A percentile compares a stretch with the other conserved stretches of the same genome.
phyloP scores from a whole-genome alignment of 2,329 filamentous ascomycete species.

The Aspergillus japonicus region DNA sequence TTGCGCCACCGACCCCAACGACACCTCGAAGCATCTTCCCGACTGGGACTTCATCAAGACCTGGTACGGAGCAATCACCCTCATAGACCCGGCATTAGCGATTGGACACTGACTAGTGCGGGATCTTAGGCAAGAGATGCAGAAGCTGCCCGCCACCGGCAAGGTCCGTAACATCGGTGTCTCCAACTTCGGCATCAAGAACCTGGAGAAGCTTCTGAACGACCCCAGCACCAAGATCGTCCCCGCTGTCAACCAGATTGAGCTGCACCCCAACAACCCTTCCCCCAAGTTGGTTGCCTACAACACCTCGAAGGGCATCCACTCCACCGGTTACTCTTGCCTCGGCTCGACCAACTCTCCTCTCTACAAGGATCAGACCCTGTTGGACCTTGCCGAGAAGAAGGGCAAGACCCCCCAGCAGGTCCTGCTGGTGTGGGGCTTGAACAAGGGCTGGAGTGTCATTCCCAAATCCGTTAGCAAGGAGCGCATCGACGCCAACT shows the following conservation, averaged over 20 bases:
- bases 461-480: conserved; percentile 82
- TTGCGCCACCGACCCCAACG: conserved; percentile 52
- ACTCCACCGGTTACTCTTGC: conserved; percentile 57
- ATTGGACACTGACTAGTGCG: conserved; percentile 62
- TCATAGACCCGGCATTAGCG: conserved; percentile 30
- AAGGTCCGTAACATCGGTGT: conserved; percentile 81
- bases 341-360: conserved; percentile 56
- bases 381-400: conserved; percentile 56
- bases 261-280: conserved; percentile 66
- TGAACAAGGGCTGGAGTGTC: conserved; percentile 77
- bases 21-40: conserved; percentile 60
- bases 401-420: conserved; percentile 57
- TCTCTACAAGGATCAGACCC: conserved; percentile 53
- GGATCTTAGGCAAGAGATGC: conserved; percentile 55
- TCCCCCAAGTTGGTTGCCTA: conserved; percentile 58
- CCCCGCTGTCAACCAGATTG: conserved; percentile 55
- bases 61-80: conserved; percentile 48
- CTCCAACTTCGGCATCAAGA: conserved; percentile 79
- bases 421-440: conserved; percentile 66
- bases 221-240: conserved; percentile 58
- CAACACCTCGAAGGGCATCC: conserved; percentile 54
- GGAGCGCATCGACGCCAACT: conserved; percentile 73
- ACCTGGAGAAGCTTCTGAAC: conserved; percentile 73
- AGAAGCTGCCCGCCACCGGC: conserved; percentile 47
- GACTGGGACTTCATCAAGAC: conserved; percentile 85